phyloP scores from a whole-genome alignment of 225 moss, liverwort and hornwort species.

The Bryum argenteum region DNA sequence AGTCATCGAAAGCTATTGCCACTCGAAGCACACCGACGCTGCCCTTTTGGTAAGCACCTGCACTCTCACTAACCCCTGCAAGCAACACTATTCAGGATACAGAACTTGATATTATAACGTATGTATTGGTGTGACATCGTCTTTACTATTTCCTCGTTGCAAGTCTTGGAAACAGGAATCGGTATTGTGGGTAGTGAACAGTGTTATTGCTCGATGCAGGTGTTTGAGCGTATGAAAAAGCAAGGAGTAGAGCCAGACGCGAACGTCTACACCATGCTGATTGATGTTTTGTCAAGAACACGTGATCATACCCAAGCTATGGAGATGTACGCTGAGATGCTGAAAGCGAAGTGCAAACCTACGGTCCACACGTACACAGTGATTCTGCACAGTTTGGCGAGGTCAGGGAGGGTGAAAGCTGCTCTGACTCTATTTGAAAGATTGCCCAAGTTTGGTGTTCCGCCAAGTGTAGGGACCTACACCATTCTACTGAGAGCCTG shows the following conservation, averaged over 20 bases:
- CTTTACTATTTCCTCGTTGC: neutral
- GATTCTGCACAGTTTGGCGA: constrained; percentile 65
- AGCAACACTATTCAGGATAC: neutral
- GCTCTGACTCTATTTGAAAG: constrained; percentile 60
- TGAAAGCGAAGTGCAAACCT: constrained; percentile 55
- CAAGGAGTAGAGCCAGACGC: constrained; percentile 51
- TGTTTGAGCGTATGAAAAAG: constrained; percentile 71
- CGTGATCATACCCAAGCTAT: constrained; percentile 58
- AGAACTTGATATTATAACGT: neutral
- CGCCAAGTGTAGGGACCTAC: constrained; percentile 58
- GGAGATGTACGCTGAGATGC: constrained; percentile 70
- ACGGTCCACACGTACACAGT: constrained; percentile 66
- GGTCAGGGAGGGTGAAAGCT: constrained; percentile 66
- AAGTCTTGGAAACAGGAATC: neutral
- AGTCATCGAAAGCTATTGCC: constrained; percentile 66
- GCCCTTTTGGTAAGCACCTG: constrained; percentile 51
- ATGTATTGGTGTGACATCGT: neutral
- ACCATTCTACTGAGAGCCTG: constrained; percentile 62
- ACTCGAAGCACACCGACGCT: constrained; percentile 65
- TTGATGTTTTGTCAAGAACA: constrained; percentile 72
- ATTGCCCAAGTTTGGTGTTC: constrained; percentile 62
- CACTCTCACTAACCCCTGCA: neutral
- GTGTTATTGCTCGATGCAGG: constrained; percentile 30
- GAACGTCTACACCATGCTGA: constrained; percentile 62
- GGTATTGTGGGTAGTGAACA: neutral